Evolutionary conservation across 176 grass and related monocot genomes (phyloP), one percentile per base, ranked within the genome.

Genomic region (Ensete ventricosum): DNA sequence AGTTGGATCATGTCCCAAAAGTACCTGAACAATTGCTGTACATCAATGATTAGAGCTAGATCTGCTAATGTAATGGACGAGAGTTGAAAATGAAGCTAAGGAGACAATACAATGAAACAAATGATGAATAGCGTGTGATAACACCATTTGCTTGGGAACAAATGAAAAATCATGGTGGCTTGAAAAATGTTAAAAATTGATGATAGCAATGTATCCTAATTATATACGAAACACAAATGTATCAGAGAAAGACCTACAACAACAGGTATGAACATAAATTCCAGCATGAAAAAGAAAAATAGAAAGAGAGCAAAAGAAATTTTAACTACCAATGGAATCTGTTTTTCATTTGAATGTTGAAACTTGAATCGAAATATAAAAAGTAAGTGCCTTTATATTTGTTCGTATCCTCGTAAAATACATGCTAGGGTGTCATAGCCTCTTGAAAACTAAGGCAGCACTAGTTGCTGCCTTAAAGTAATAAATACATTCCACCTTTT

Each of bases 1-100:
- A 17, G 25, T 75, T 14, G 54, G 73, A 11, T 75, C 54, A 59
- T 75, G 54, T 6, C 34, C 54, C 73, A 75, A 43, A 54, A 75
- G 54, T 21, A 60, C 54, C 73, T 75, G 73, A 17, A 75, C 17
- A 13, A 75, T 49, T 55, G 73, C 73, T 75, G 73, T n/a, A 60
- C 10, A 43, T 43, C n/a, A 43, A 17, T 59, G 9, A 48, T 75
- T 75, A 75, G 54, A 43, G 54, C 24, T 65, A 25, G 10, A 65
- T 65, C 24, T 24, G 63, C 63, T 25, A 25, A 10, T 6, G 13
- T n/a, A 20, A 60, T 60, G 57, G 14, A 14, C n/a, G 8, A 14
- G 8, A 60, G 57, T 9, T 60, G 17, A 60, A 60, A 60, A 14
- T 0, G 57, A 60, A 20, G n/a, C 17, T n/a, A 14, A 25, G 63